Conservation (phyloP, 1,284 basidiomycete species). For the Puccinia brachypodii region DNA sequence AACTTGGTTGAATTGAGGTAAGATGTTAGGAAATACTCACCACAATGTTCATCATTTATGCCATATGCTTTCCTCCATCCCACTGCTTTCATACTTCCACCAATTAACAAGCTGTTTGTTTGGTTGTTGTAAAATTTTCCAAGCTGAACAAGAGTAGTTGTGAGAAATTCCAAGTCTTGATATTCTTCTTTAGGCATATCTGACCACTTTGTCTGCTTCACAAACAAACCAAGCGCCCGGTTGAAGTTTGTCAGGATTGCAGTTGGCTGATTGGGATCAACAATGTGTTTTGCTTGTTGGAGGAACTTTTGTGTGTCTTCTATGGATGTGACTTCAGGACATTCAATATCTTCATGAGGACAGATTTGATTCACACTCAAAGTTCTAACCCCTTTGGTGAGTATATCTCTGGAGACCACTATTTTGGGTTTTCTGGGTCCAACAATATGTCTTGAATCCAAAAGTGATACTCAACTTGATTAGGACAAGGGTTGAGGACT, state of each 20-base stretch:
- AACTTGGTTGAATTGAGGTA: not conserved
- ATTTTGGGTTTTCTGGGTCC: not conserved
- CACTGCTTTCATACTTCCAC: not conserved
- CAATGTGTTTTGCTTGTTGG: not conserved
- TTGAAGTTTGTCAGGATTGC: not conserved
- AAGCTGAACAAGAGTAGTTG: not conserved
- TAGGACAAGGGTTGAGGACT: not conserved
- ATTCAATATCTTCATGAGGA: not conserved
- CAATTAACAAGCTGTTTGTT: not conserved
- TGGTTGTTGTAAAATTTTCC: not conserved
- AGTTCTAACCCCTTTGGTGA: not conserved
- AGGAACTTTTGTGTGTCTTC: not conserved
- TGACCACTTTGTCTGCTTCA: not conserved
- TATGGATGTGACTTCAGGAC: not conserved
- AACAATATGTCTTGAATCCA: not conserved
- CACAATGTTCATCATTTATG: not conserved
- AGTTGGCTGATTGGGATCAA: not conserved
- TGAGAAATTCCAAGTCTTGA: not conserved
- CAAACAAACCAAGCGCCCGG: not conserved
- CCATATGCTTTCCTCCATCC: not conserved
- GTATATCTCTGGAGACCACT: not conserved
- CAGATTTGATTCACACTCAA: not conserved
- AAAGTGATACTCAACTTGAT: not conserved
- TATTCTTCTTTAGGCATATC: not conserved
- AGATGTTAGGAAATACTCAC: not conserved